Conservation (phyloP, 176 grass and related monocot genomes). For the Oryza coarctata region DNA sequence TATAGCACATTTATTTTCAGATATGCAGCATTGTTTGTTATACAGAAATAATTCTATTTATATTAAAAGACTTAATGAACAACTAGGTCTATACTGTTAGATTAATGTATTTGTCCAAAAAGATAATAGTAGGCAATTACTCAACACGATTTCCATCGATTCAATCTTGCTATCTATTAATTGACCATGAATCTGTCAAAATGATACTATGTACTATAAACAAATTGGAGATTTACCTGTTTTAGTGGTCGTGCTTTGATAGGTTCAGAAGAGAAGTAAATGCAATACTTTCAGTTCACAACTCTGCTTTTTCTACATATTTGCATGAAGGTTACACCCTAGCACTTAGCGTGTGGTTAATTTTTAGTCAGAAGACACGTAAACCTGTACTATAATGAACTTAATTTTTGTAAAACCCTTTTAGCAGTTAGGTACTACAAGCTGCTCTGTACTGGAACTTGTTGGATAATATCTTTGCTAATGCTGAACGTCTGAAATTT, state of each 20-base stretch:
- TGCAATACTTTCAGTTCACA: neutral
- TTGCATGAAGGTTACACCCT: neutral
- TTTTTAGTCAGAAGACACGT: neutral
- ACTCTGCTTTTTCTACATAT: neutral
- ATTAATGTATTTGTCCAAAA: neutral
- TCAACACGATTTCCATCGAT: neutral
- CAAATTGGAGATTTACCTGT: neutral
- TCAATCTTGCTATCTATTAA: neutral
- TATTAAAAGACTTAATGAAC: neutral
- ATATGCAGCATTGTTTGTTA: neutral
- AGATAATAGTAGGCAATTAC: neutral
- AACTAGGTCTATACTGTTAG: neutral
- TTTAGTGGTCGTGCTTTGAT: neutral
- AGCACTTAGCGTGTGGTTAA: neutral
- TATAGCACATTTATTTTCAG: neutral
- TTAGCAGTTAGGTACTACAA: neutral
- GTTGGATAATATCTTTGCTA: neutral
- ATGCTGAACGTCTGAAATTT: neutral
- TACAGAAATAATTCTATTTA: neutral
- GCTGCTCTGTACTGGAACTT: neutral
- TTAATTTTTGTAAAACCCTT: slow-evolving; percentile 1
- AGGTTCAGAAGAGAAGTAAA: neutral
- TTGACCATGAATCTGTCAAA: neutral
- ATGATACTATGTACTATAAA: neutral
- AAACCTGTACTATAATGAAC: neutral